These are phyloP conservation scores for Macroventuria anomochaeta DNA, from an alignment of 2,329 filamentous ascomycete genomes.

Conservation along the genomic window DNA sequence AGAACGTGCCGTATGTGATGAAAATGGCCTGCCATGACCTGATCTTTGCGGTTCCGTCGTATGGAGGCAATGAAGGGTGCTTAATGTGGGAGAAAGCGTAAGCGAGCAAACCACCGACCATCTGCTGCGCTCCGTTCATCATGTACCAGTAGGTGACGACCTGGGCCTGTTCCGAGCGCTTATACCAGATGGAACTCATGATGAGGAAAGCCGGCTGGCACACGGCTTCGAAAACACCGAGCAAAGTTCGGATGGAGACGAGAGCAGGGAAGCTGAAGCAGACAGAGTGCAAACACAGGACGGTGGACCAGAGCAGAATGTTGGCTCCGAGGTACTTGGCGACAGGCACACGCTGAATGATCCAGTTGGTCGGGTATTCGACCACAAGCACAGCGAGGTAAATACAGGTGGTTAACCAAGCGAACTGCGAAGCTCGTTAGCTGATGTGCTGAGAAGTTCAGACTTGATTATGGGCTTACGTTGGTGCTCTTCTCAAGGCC, in stretches of 20 bases:
- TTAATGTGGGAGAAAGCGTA: constrained; percentile 51
- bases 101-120: constrained; percentile 73
- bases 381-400: constrained; percentile 74
- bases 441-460: too few species aligned
- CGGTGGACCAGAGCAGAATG: constrained; percentile 68
- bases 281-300: constrained; percentile 67
- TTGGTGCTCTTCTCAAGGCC: constrained; percentile 35
- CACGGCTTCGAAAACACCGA: constrained; percentile 74
- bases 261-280: constrained; percentile 67
- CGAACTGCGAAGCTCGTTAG: constrained; percentile 57
- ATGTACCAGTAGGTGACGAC: constrained; percentile 75
- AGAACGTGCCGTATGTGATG: constrained; percentile 68
- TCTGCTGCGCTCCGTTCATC: constrained; percentile 78
- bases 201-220: constrained; percentile 73
- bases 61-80: constrained; percentile 20
- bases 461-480: constrained; percentile 23
- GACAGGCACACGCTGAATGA: constrained; percentile 68
- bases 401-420: constrained; percentile 76
- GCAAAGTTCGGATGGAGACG: constrained; percentile 66
- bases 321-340: constrained; percentile 70
- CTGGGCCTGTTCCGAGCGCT: constrained; percentile 69
- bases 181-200: constrained; percentile 74
- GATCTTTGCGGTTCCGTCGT: constrained; percentile 54
- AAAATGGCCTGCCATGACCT: constrained; percentile 74
- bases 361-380: constrained; percentile 74